phyloP scores from a whole-genome alignment of 164 flowering plant species.

The Akebia trifoliata region DNA sequence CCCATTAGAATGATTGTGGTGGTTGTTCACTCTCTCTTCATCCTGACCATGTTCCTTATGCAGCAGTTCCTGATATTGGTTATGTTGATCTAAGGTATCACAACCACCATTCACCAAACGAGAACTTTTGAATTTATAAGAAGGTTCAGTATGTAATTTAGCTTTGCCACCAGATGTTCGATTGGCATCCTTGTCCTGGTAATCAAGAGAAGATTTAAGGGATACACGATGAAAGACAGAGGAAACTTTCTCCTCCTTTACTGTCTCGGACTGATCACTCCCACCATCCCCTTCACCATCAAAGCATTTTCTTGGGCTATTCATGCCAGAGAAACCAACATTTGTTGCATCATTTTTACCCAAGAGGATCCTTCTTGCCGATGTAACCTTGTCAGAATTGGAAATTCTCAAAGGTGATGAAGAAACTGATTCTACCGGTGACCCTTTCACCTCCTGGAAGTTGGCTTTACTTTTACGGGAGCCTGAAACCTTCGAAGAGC shows the following conservation, averaged over 20 bases:
- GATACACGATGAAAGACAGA: constrained; percentile 26
- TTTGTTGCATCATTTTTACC: constrained; percentile 41
- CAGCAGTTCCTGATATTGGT: constrained; percentile 20
- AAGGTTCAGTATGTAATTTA: constrained; percentile 18
- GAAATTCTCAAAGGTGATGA: constrained; percentile 76
- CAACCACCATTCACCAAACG: constrained; percentile 24
- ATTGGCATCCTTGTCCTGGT: constrained; percentile 28
- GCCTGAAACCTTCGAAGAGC: constrained; percentile 89
- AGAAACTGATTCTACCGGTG: constrained; percentile 96
- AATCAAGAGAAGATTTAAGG: constrained; percentile 34
- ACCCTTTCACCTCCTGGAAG: constrained; percentile 61
- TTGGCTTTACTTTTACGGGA: constrained; percentile 57
- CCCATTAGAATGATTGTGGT: constrained; percentile 32
- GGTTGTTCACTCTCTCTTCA: constrained; percentile 25
- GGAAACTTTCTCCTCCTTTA: constrained; percentile 32
- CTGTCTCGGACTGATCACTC: constrained; percentile 32
- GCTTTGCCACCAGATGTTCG: constrained; percentile 26
- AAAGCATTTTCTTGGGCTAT: constrained; percentile 42
- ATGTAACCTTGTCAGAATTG: constrained; percentile 43
- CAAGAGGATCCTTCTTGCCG: constrained; percentile 17
- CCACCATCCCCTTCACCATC: constrained; percentile 53
- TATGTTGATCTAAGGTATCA: constrained; percentile 23
- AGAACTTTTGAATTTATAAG: constrained; percentile 24
- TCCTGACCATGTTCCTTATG: constrained; percentile 22
- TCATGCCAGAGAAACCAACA: constrained; percentile 18